phyloP scores from a whole-genome alignment of 768 basidiomycete species.

The Podaxis pistillaris region DNA sequence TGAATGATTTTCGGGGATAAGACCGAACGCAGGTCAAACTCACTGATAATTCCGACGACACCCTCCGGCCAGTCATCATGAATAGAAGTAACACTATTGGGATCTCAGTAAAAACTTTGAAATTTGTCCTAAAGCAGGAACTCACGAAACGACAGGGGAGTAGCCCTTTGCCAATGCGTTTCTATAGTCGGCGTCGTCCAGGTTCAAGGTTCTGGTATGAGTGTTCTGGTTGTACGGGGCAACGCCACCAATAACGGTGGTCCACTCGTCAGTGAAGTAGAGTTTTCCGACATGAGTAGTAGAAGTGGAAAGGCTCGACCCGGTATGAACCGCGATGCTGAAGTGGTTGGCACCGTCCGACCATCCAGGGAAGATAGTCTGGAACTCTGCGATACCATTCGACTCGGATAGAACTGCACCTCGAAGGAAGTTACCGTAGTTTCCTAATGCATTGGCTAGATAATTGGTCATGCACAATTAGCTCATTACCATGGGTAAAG shows the following conservation, averaged over 20 bases:
- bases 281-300: conserved; percentile 35
- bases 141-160: conserved; percentile 27
- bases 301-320: conserved; percentile 23
- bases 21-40: conserved; percentile 22
- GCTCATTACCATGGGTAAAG: background rate
- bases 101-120: background rate
- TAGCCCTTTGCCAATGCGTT: conserved; percentile 24
- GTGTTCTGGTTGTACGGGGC: conserved; percentile 31
- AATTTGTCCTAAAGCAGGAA: background rate
- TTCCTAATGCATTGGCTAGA: conserved; percentile 33
- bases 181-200: conserved; percentile 28
- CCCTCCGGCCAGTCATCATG: conserved; percentile 13
- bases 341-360: conserved; percentile 36
- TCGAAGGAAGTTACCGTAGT: conserved; percentile 34
- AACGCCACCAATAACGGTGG: conserved; percentile 26
- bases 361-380: conserved; percentile 35
- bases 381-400: conserved; percentile 38
- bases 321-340: conserved; percentile 31
- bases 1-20: conserved; percentile 14
- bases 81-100: conserved; percentile 6
- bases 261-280: conserved; percentile 39
- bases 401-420: conserved; percentile 31
- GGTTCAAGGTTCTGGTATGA: conserved; percentile 24
- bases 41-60: conserved; percentile 10
- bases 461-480: background rate